These are phyloP conservation scores for Butyriboletus loyo DNA, from an alignment of 768 basidiomycete genomes.

Conservation along the genomic window DNA sequence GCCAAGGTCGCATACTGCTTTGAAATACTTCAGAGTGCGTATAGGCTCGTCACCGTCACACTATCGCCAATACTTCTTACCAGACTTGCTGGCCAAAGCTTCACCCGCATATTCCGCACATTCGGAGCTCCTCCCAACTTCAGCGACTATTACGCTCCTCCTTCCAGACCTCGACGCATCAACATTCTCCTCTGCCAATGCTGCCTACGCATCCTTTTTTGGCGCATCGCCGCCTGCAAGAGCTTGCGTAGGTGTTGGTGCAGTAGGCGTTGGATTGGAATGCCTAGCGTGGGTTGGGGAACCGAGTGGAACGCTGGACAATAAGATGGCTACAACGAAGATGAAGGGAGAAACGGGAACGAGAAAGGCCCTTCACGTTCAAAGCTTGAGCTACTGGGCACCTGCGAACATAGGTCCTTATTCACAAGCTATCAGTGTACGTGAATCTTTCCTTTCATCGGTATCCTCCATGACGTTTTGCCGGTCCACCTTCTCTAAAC, in stretches of 20 bases:
- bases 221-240: conserved; percentile 90
- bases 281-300: conserved; percentile 61
- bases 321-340: conserved; percentile 10
- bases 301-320: conserved; percentile 2
- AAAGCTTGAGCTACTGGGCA: conserved; percentile 97
- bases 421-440: conserved; percentile 85
- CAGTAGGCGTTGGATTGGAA: conserved; percentile 64
- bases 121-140: conserved; percentile 15
- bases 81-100: conserved; percentile 53
- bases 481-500: background rate
- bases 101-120: conserved; percentile 35
- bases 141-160: conserved; percentile 73
- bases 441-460: conserved; percentile 21
- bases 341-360: conserved; percentile 29
- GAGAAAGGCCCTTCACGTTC: conserved; percentile 85
- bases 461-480: background rate
- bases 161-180: conserved; percentile 68
- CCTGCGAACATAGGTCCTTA: conserved; percentile 99
- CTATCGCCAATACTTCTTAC: background rate
- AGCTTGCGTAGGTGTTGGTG: conserved; percentile 84
- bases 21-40: conserved; percentile 53
- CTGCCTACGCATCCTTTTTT: conserved; percentile 76
- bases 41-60: background rate
- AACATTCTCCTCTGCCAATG: conserved; percentile 74
- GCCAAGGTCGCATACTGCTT: conserved; percentile 76